phyloP scores from a whole-genome alignment of 495 filamentous ascomycete genomes.

The Saxophila tyrrhenica region DNA sequence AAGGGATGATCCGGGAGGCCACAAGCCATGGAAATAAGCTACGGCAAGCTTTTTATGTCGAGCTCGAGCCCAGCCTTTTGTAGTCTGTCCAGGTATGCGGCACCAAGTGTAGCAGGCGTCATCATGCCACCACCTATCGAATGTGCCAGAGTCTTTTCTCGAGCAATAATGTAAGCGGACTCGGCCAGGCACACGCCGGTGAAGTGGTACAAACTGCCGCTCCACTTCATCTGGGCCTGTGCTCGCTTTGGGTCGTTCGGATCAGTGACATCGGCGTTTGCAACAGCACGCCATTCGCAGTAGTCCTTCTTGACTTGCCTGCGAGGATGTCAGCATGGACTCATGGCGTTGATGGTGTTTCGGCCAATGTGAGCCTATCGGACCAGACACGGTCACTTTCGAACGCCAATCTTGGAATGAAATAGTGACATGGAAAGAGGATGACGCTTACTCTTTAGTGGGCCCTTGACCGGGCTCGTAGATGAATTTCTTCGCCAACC shows the following conservation, averaged over 20 bases:
- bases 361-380: too few relatives aligned
- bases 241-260: conserved; percentile 36
- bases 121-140: conserved; percentile 58
- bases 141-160: conserved; percentile 46
- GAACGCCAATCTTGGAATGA: too few relatives aligned
- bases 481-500: conserved; percentile 42
- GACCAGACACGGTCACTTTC: too few relatives aligned
- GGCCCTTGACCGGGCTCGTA: conserved; percentile 60
- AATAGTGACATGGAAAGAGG: conserved; percentile 13
- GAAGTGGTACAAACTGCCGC: conserved; percentile 55
- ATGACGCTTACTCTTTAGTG: conserved; percentile 42
- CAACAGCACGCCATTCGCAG: conserved; percentile 58
- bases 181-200: conserved; percentile 58
- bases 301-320: conserved; percentile 22
- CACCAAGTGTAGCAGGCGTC: conserved; percentile 74
- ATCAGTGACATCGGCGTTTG: conserved; percentile 34
- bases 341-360: neutral
- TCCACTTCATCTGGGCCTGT: conserved; percentile 45
- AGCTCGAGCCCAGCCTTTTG: conserved; percentile 51
- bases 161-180: conserved; percentile 59
- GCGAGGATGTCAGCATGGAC: conserved; percentile 1
- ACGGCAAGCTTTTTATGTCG: conserved; percentile 30
- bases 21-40: too few relatives aligned
- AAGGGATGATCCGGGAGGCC: too few relatives aligned
- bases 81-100: conserved; percentile 61